phyloP scores from a whole-genome alignment of 1,284 basidiomycete genomes.

The Inonotus hispidus region DNA sequence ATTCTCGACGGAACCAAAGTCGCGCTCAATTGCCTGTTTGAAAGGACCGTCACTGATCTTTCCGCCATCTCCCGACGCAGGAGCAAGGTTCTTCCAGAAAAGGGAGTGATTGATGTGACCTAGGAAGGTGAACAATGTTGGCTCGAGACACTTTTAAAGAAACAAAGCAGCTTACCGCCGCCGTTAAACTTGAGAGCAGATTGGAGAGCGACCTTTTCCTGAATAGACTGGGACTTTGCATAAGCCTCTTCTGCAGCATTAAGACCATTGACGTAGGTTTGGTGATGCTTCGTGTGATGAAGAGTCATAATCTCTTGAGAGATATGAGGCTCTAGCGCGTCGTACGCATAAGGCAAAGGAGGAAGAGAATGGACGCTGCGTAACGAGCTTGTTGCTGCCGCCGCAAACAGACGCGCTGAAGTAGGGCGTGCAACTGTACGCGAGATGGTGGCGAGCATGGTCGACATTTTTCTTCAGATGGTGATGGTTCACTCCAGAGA shows the following conservation, averaged over 20 bases:
- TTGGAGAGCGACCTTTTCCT: conserved; percentile 83
- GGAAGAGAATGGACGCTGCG: conserved; percentile 68
- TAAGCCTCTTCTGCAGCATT: conserved; percentile 90
- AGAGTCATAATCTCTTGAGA: conserved; percentile 84
- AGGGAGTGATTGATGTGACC: conserved; percentile 90
- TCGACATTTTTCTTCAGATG: neutral
- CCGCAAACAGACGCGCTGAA: conserved; percentile 11
- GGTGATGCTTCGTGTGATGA: conserved; percentile 96
- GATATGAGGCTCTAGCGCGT: conserved; percentile 78
- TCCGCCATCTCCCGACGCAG: conserved; percentile 55
- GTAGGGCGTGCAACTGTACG: conserved; percentile 8
- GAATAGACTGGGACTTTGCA: conserved; percentile 58
- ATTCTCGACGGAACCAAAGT: conserved; percentile 79
- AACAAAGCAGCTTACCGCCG: conserved; percentile 51
- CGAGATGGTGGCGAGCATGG: conserved; percentile 11
- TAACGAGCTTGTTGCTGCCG: conserved; percentile 7
- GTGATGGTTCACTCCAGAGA: conserved; percentile 6
- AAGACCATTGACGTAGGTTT: conserved; percentile 86
- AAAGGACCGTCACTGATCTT: conserved; percentile 69
- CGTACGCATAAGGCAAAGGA: conserved; percentile 85
- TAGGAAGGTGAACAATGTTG: conserved; percentile 26
- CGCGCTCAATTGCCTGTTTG: conserved; percentile 74
- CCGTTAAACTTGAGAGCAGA: conserved; percentile 89
- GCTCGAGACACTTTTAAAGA: neutral
- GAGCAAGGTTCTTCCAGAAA: conserved; percentile 96